A percentile compares a stretch with the other conserved stretches of the same genome.
phyloP scores from a whole-genome alignment of 345 rosid species.

The Stellera chamaejasme region DNA sequence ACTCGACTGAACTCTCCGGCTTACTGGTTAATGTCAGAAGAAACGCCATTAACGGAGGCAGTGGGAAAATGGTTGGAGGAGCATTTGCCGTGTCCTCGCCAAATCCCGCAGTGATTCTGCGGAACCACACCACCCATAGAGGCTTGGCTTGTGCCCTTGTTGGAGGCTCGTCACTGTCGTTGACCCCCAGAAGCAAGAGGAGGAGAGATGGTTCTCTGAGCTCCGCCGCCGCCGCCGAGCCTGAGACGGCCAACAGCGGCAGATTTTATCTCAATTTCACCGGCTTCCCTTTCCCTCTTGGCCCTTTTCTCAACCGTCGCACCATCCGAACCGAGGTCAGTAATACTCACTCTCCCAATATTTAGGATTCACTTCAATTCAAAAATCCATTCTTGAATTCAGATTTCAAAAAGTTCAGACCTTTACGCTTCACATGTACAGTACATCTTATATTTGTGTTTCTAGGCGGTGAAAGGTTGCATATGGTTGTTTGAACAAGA shows the following conservation, averaged over 20 bases:
- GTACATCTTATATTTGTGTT: too few species aligned
- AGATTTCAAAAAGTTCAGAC: too few species aligned
- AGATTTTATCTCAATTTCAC: conserved; percentile 82
- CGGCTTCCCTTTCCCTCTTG: conserved; percentile 96
- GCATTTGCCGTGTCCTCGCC: conserved; percentile 51
- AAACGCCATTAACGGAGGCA: too few species aligned
- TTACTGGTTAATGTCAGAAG: too few species aligned
- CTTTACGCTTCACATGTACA: too few species aligned
- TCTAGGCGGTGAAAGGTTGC: conserved; percentile 72
- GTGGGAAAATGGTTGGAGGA: conserved; percentile 28
- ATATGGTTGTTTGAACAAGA: conserved; percentile 99
- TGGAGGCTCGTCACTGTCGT: conserved; percentile 25
- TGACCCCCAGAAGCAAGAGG: conserved; percentile 26
- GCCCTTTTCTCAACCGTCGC: conserved; percentile 89
- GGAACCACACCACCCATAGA: conserved; percentile 28
- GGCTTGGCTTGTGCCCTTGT: conserved; percentile 33
- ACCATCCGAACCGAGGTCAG: conserved; percentile 82
- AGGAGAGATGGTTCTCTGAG: conserved; percentile 17
- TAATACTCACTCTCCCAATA: background rate
- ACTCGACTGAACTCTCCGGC: too few species aligned
- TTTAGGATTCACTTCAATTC: conserved; percentile 1
- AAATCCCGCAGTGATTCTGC: conserved; percentile 27
- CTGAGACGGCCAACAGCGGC: conserved; percentile 19
- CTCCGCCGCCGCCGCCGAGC: conserved; percentile 29
- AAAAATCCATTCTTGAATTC: too few species aligned